Conservation (phyloP, 1,284 basidiomycete genomes). For the Mycena citricolor region DNA sequence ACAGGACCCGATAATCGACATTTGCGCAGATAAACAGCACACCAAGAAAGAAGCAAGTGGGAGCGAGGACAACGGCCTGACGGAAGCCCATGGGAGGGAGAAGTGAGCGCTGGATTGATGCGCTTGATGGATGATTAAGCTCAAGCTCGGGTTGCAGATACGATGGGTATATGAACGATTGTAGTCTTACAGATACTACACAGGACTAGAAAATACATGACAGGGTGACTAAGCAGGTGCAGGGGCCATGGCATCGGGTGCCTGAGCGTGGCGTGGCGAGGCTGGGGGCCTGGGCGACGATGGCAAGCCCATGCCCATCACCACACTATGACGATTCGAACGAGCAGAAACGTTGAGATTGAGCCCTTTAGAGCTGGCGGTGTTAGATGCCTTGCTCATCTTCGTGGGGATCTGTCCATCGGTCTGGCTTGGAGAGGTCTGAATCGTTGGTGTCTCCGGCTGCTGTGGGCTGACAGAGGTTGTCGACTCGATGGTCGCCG, state of each 20-base stretch:
- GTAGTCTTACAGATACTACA: slow-evolving; percentile 8
- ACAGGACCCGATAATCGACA: slow-evolving; percentile 83
- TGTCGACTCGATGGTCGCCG: slow-evolving; percentile 51
- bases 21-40: slow-evolving; percentile 87
- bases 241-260: neutral
- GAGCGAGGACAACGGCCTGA: slow-evolving; percentile 78
- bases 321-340: slow-evolving; percentile 58
- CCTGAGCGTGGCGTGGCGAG: slow-evolving; percentile 16
- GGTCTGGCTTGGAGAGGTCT: too few relatives aligned
- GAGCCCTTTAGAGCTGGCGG: slow-evolving; percentile 53
- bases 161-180: neutral
- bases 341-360: slow-evolving; percentile 59
- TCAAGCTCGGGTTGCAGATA: neutral
- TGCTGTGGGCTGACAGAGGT: slow-evolving; percentile 48
- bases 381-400: slow-evolving; percentile 15
- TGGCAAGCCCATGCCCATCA: slow-evolving; percentile 62
- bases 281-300: slow-evolving; percentile 35
- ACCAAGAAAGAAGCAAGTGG: slow-evolving; percentile 84
- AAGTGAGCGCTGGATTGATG: neutral
- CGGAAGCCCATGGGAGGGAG: slow-evolving; percentile 73
- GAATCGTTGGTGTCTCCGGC: too few relatives aligned
- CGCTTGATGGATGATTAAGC: slow-evolving; percentile 1
- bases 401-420: too few relatives aligned
- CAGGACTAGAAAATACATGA: slow-evolving; percentile 5
- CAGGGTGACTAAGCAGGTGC: slow-evolving; percentile 7